Evolutionary conservation across 2,329 filamentous ascomycete genomes (phyloP).

Genomic region (Xylogone sp.): DNA sequence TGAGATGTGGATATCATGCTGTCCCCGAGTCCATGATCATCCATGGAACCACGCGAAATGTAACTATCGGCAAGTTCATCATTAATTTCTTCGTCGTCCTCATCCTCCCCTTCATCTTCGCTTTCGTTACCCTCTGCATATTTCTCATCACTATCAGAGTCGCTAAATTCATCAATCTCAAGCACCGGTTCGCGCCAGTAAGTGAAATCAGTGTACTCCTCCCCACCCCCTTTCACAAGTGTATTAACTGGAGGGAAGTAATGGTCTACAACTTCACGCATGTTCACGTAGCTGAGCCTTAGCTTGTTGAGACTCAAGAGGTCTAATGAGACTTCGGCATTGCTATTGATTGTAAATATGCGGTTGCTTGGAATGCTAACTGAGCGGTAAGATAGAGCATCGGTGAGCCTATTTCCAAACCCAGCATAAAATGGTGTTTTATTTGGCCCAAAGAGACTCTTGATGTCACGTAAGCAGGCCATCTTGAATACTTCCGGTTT

Average conservation of each 20-base stretch:
- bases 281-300: slow-evolving; percentile 94
- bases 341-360: slow-evolving; percentile 98
- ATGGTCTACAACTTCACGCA: slow-evolving; percentile 95
- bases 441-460: slow-evolving; percentile 75
- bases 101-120: slow-evolving; percentile 41
- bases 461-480: slow-evolving; percentile 93
- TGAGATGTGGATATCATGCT: slow-evolving; percentile 1
- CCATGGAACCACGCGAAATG: slow-evolving; percentile 46
- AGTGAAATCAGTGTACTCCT: slow-evolving; percentile 94
- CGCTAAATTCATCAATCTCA: slow-evolving; percentile 84
- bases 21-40: slow-evolving; percentile 29
- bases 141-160: slow-evolving; percentile 65
- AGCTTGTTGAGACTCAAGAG: slow-evolving; percentile 88
- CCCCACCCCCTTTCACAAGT: slow-evolving; percentile 82
- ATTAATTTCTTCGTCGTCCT: slow-evolving; percentile 42
- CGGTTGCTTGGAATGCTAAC: slow-evolving; percentile 92
- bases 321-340: slow-evolving; percentile 91
- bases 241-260: slow-evolving; percentile 93
- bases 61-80: slow-evolving; percentile 54
- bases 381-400: slow-evolving; percentile 91
- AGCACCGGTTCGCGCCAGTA: slow-evolving; percentile 89
- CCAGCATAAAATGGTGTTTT: slow-evolving; percentile 91
- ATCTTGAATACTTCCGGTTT: slow-evolving; percentile 99
- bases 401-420: slow-evolving; percentile 93
- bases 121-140: slow-evolving; percentile 51